Conservation (phyloP, 495 filamentous ascomycete genomes). For the Penicillium macrosclerotiorum region DNA sequence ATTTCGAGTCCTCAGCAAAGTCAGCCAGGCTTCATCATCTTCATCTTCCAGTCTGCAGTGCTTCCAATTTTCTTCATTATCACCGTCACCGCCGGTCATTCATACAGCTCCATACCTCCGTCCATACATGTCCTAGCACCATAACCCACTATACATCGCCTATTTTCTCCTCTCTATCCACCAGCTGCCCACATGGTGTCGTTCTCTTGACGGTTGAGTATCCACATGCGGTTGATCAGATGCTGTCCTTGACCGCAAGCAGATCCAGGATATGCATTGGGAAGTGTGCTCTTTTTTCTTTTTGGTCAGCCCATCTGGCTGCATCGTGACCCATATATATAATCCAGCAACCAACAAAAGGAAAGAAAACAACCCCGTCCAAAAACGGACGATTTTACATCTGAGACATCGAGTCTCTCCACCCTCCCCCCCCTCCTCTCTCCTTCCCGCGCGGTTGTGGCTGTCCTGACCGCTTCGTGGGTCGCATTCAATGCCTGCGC, state of each 20-base stretch:
- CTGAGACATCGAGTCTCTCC: constrained; percentile 9
- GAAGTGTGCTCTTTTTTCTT: neutral
- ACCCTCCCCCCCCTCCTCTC: too few relatives aligned
- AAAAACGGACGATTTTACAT: too few relatives aligned
- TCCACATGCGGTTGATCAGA: constrained; percentile 21
- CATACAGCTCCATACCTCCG: constrained; percentile 5
- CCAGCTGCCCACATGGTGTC: neutral
- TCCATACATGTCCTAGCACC: too few relatives aligned
- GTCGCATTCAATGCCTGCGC: constrained; percentile 18
- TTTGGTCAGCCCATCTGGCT: too few relatives aligned
- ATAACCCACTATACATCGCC: too few relatives aligned
- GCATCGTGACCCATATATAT: constrained; percentile 6
- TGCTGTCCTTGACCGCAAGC: constrained; percentile 15
- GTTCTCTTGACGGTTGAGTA: constrained; percentile 6
- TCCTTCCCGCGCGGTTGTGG: constrained; percentile 13
- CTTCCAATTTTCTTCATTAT: neutral
- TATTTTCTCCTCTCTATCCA: neutral
- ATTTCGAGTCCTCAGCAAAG: too few relatives aligned
- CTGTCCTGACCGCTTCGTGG: constrained; percentile 18
- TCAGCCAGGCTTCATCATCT: too few relatives aligned
- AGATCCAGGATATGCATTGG: constrained; percentile 27
- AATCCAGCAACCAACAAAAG: neutral
- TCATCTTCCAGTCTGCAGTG: neutral
- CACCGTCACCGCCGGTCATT: neutral
- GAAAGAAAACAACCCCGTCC: too few relatives aligned